Conservation (phyloP, 306 rosid genomes). For the Vigna radiata region DNA sequence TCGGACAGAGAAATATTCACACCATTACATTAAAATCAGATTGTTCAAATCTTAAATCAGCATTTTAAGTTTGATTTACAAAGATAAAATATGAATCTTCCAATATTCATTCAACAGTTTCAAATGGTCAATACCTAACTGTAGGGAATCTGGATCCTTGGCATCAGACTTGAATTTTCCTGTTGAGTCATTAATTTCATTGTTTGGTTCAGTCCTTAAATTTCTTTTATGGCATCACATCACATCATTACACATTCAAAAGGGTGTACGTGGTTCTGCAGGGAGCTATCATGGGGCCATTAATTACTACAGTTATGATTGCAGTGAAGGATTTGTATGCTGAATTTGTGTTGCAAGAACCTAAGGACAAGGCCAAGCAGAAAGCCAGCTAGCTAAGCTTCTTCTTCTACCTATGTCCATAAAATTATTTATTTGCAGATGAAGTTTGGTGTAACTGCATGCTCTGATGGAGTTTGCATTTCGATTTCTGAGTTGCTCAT, state of each 20-base stretch:
- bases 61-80: neutral
- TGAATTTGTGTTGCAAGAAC: slow-evolving; percentile 83
- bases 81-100: neutral
- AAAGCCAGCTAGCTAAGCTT: slow-evolving; percentile 52
- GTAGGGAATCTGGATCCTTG: neutral
- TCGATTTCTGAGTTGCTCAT: slow-evolving; percentile 38
- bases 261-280: slow-evolving; percentile 44
- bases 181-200: slow-evolving; percentile 4
- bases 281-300: slow-evolving; percentile 99
- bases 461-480: slow-evolving; percentile 45
- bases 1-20: neutral
- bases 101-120: neutral
- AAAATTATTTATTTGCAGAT: slow-evolving; percentile 43
- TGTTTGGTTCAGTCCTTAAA: slow-evolving; percentile 6
- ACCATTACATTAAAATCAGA: neutral
- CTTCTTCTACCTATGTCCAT: slow-evolving; percentile 27
- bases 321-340: slow-evolving; percentile 90
- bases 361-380: slow-evolving; percentile 50
- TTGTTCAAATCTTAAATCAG: neutral
- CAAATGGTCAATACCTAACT: neutral
- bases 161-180: neutral
- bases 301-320: slow-evolving; percentile 90
- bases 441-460: slow-evolving; percentile 46
- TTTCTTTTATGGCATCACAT: slow-evolving; percentile 3
- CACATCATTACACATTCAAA: slow-evolving; percentile 9